Conservation (phyloP, 306 rosid species). For the Geum urbanum region DNA sequence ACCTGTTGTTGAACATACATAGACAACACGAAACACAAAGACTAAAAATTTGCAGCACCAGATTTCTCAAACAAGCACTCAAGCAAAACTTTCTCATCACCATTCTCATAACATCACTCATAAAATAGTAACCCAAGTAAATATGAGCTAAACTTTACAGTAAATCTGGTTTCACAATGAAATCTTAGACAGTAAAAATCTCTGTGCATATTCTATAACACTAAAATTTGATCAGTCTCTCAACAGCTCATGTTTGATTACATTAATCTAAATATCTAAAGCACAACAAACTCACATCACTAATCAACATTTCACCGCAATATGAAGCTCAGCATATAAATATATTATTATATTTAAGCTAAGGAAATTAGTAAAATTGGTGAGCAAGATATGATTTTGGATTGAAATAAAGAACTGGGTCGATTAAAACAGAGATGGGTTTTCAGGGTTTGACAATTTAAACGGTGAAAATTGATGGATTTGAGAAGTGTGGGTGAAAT, state of each 20-base stretch:
- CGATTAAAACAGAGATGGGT: not conserved
- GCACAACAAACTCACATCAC: not conserved
- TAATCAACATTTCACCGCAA: too few species aligned
- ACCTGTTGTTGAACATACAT: slow-evolving; percentile 37
- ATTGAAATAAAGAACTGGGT: not conserved
- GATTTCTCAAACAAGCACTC: not conserved
- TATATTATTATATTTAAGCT: too few species aligned
- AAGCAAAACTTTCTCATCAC: too few species aligned
- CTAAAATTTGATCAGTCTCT: not conserved
- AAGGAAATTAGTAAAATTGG: not conserved
- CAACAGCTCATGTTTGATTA: too few species aligned
- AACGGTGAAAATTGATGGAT: not conserved
- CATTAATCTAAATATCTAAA: not conserved
- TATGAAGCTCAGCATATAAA: not conserved
- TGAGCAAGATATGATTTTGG: not conserved
- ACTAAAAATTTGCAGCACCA: not conserved
- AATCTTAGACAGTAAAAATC: not conserved
- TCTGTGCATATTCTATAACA: not conserved
- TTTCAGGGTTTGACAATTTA: not conserved
- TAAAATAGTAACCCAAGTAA: not conserved
- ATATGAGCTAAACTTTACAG: not conserved
- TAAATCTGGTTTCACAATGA: too few species aligned
- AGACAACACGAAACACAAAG: not conserved
- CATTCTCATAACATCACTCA: not conserved
- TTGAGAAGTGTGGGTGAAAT: too few species aligned